Percentiles rank a stretch among this genome's conserved stretches.
Evolutionary conservation across 176 grass and related monocot genomes (phyloP).

Genomic region (Carex myosuroides): DNA sequence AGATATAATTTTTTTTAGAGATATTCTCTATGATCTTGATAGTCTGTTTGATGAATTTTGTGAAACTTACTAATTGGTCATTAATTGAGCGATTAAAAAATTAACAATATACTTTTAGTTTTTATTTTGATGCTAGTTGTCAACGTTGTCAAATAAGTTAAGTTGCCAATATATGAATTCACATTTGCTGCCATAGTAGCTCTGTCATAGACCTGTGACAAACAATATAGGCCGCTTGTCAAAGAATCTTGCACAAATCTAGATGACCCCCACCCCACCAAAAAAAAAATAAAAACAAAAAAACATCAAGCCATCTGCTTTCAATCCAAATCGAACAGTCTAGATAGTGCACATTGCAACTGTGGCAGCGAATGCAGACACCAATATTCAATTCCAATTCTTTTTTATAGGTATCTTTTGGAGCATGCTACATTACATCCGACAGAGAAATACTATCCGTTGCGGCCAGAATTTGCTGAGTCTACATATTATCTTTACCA

Average conservation of each 20-base stretch:
- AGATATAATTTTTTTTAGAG: neutral
- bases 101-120: neutral
- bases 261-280: no score
- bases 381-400: neutral
- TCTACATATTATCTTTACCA: slow-evolving; percentile 99
- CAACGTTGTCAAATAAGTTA: neutral
- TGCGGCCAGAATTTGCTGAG: slow-evolving; percentile 91
- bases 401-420: slow-evolving; percentile 78
- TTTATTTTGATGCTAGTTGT: neutral
- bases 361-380: neutral
- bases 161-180: neutral
- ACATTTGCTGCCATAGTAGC: neutral
- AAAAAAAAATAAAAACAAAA: neutral
- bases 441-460: slow-evolving; percentile 94
- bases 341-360: neutral
- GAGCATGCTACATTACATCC: slow-evolving; percentile 75
- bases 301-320: neutral
- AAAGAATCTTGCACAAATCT: neutral
- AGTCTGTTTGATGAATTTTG: neutral
- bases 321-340: neutral
- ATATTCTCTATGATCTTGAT: neutral
- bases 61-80: neutral
- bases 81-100: neutral
- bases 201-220: neutral
- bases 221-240: neutral